Evolutionary conservation across 1,284 basidiomycete species (phyloP).

Genomic region (Pseudomicrostroma phylloplanum): DNA sequence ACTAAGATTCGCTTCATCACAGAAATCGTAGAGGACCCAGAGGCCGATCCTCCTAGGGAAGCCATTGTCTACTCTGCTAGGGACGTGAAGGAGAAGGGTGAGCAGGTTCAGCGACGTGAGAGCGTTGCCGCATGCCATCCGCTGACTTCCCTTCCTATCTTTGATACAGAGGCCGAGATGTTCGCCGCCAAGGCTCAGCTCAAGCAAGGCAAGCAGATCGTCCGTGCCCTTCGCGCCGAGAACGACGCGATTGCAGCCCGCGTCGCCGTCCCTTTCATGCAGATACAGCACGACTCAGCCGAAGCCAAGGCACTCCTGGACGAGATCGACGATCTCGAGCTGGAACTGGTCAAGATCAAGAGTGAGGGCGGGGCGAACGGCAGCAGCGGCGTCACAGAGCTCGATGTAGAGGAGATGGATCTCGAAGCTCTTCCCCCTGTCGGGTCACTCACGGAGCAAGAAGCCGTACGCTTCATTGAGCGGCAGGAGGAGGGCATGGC

Average conservation of each 20-base stretch:
- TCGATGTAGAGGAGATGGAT: constrained; percentile 7
- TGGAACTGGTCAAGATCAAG: constrained; percentile 27
- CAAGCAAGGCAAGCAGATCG: constrained; percentile 34
- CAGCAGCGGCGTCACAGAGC: neutral
- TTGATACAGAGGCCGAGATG: constrained; percentile 20
- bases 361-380: constrained; percentile 7
- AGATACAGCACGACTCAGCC: constrained; percentile 22
- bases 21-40: constrained; percentile 39
- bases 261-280: constrained; percentile 27
- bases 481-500: constrained; percentile 1
- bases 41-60: constrained; percentile 31
- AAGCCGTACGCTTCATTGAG: constrained; percentile 5
- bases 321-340: constrained; percentile 34
- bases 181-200: constrained; percentile 40
- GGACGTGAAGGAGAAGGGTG: constrained; percentile 32
- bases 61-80: constrained; percentile 37
- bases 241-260: constrained; percentile 32
- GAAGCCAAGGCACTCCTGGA: constrained; percentile 29
- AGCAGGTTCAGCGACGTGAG: neutral
- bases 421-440: constrained; percentile 2
- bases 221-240: constrained; percentile 27
- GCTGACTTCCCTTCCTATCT: neutral
- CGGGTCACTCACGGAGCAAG: neutral
- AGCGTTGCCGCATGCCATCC: neutral
- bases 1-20: constrained; percentile 45